These are phyloP conservation scores for Raphidocelis subcapitata DNA, from an alignment of 139 green algal genomes.

Conservation along the genomic window DNA sequence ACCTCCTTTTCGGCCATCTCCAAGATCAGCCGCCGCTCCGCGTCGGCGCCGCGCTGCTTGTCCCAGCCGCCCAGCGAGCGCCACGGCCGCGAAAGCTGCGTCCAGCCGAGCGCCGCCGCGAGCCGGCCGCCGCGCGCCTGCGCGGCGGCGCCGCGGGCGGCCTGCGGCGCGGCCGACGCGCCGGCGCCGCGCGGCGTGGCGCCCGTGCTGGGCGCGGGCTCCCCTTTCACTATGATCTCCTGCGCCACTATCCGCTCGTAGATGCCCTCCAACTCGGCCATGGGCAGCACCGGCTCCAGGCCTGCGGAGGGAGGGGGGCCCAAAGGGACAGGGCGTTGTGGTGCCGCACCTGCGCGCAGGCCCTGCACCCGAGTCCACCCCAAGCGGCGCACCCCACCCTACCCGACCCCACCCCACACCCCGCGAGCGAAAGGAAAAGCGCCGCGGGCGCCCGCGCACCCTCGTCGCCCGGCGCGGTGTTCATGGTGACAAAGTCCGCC, in stretches of 20 bases:
- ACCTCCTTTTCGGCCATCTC: conserved; percentile 52
- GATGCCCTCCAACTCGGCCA: conserved; percentile 70
- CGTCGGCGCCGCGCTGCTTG: conserved; percentile 55
- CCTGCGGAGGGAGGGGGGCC: too few species aligned
- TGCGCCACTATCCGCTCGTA: conserved; percentile 69
- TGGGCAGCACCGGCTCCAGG: conserved; percentile 69
- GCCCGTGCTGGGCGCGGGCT: not conserved
- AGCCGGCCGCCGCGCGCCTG: conserved; percentile 52
- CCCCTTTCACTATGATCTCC: conserved; percentile 59
- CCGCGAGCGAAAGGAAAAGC: too few species aligned
- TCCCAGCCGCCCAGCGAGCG: conserved; percentile 43
- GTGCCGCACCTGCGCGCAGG: too few species aligned
- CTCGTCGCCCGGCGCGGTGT: conserved; percentile 19
- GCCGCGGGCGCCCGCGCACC: not conserved
- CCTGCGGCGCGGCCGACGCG: not conserved
- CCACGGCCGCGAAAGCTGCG: conserved; percentile 43
- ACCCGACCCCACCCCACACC: conserved; percentile 22
- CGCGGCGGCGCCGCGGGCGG: conserved; percentile 8
- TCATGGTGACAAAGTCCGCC: conserved; percentile 87
- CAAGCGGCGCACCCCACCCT: not conserved
- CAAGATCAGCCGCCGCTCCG: not conserved
- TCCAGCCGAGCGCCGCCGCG: conserved; percentile 66
- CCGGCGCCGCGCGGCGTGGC: not conserved
- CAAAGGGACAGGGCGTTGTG: too few species aligned
- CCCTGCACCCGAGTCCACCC: not conserved